Percentiles rank a stretch among this genome's conserved stretches.
phyloP scores from a whole-genome alignment of 2,329 filamentous ascomycete genomes.

The Chalaropsis thielavioides region DNA sequence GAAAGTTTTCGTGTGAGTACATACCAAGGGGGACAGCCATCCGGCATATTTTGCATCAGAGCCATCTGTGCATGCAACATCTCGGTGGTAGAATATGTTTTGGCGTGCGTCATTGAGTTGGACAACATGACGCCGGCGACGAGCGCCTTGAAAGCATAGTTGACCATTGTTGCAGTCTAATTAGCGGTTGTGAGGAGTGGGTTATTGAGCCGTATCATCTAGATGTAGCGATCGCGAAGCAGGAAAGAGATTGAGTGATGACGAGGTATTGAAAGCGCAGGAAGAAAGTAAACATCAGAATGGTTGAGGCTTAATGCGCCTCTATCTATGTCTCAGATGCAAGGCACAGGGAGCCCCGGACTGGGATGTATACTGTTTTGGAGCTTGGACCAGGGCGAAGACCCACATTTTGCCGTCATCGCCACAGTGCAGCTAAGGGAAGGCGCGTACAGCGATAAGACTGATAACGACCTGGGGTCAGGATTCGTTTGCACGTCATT shows the following conservation, averaged over 20 bases:
- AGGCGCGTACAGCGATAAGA: not conserved
- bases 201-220: not conserved
- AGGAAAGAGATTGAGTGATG: not conserved
- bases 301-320: not conserved
- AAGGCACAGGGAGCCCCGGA: not conserved
- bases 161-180: not conserved
- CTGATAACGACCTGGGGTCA: not conserved
- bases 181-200: not conserved
- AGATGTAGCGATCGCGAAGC: not conserved
- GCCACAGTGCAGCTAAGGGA: not conserved
- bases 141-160: not conserved
- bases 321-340: not conserved
- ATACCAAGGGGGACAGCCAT: slow-evolving; percentile 65
- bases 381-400: not conserved
- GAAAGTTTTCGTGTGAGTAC: slow-evolving; percentile 21
- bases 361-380: not conserved
- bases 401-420: not conserved
- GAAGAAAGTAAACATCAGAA: no score
- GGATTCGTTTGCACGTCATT: not conserved
- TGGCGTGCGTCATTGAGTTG: slow-evolving; percentile 19
- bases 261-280: not conserved
- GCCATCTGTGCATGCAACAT: slow-evolving; percentile 52
- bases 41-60: slow-evolving; percentile 57
- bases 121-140: not conserved
- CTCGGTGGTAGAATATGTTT: slow-evolving; percentile 47